Evolutionary conservation across 1,284 basidiomycete species (phyloP), one percentile per base, ranked within the genome.

Genomic region (Cutaneotrichosporon arboriforme): DNA sequence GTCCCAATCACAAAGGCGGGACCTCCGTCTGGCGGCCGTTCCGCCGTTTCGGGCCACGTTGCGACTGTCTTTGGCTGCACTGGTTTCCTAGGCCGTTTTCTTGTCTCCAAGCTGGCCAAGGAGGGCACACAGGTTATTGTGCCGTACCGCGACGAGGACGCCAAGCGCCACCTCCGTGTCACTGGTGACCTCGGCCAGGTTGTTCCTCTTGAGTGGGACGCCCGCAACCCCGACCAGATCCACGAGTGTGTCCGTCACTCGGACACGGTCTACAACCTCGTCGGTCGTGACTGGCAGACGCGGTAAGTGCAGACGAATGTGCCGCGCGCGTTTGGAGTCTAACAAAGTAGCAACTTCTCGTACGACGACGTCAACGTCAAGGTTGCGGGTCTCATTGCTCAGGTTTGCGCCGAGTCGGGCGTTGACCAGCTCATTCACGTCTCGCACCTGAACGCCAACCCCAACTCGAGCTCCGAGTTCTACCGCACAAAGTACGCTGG

Each of bases 111-210:
- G 78, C 82, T 96, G 86, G 91, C 90, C 55, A 91, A 90, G 78
- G 80, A 84, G 72, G 94, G 94, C 10, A 91, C 91, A 4, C 92
- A 96, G 73, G 91, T 97, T 55, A 83, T 98, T 66, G 81, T 96
- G 52, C 94, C 96, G 10, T 97, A 97, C 80, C 83, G 96, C 33
- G 92, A 97, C 65, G 90, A 94, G 73, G 92, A 98, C 71, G 87
- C 91, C 72, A 92, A 88, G 74, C 81, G 96, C 58, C 84, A 89
- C 71, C 79, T 99, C 69, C 88, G 86, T 76, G 86, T 90, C 9
- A 90, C 88, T 83, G 96, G 96, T 48, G 96, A 99, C 78, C 81
- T 98, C 52, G 96, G 96, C 26, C 92, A 97, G 79, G 87, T 99
- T 62, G 88, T 97, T 52, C 85, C 90, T 60, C 84, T 97, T 84